Evolutionary conservation across 495 filamentous ascomycete genomes (phyloP).

Genomic region (Hypoxylon rickii): DNA sequence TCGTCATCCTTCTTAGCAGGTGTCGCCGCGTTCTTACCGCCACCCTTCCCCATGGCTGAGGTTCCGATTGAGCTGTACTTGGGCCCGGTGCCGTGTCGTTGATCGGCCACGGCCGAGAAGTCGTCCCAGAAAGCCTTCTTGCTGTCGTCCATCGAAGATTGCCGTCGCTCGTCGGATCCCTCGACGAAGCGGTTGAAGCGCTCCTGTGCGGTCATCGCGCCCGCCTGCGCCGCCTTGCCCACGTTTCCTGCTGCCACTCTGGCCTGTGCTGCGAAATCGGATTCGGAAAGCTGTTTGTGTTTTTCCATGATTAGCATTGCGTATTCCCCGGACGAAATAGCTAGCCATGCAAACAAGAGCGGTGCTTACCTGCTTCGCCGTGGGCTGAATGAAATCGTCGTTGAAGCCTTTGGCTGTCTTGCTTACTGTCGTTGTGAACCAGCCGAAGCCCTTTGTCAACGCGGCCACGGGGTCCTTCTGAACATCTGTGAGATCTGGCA

Average conservation of each 20-base stretch:
- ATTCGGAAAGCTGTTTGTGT: slow-evolving; percentile 68
- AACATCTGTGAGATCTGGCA: slow-evolving; percentile 78
- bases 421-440: slow-evolving; percentile 83
- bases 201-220: slow-evolving; percentile 72
- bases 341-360: slow-evolving; percentile 4
- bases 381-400: slow-evolving; percentile 86
- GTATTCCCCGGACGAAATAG: neutral
- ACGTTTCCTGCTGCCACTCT: slow-evolving; percentile 68
- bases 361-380: slow-evolving; percentile 74
- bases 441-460: slow-evolving; percentile 89
- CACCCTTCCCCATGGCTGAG: slow-evolving; percentile 67
- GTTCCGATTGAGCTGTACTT: slow-evolving; percentile 67
- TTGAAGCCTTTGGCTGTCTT: slow-evolving; percentile 89
- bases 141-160: slow-evolving; percentile 57
- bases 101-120: slow-evolving; percentile 60
- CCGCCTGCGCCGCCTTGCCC: slow-evolving; percentile 62
- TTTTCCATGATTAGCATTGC: slow-evolving; percentile 6
- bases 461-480: slow-evolving; percentile 89
- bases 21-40: slow-evolving; percentile 41
- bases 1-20: slow-evolving; percentile 58
- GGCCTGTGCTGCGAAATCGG: slow-evolving; percentile 86
- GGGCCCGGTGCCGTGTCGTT: slow-evolving; percentile 41
- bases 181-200: slow-evolving; percentile 85
- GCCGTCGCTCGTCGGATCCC: slow-evolving; percentile 42
- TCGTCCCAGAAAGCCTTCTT: slow-evolving; percentile 93